Percentiles rank a stretch among this genome's conserved stretches.
Conservation (phyloP, 495 filamentous ascomycete species). For the Xylaria flabelliformis region DNA sequence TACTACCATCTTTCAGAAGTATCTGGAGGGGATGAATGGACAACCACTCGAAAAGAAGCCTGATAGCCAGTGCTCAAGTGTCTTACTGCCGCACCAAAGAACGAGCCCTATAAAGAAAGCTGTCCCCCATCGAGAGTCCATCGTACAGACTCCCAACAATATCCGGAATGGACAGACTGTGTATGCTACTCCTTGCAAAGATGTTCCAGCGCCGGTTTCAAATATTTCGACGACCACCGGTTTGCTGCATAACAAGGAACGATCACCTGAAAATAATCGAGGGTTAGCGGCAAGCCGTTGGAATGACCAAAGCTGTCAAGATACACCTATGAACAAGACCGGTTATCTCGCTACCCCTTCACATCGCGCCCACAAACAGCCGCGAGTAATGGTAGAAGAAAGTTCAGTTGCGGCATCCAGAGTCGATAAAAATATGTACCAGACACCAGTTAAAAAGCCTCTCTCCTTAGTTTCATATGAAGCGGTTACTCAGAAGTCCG, state of each 20-base stretch:
- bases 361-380: neutral
- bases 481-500: neutral
- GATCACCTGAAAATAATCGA: neutral
- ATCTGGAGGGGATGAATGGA: constrained; percentile 8
- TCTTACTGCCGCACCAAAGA: constrained; percentile 13
- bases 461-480: neutral
- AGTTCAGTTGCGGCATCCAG: neutral
- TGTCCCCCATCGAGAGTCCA: neutral
- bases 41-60: constrained; percentile 12
- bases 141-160: neutral
- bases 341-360: neutral
- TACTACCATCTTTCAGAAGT: constrained; percentile 2
- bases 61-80: neutral
- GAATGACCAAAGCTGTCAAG: neutral
- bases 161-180: neutral
- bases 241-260: neutral
- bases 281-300: neutral
- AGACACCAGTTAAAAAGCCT: neutral
- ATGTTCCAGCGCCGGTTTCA: neutral
- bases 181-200: neutral
- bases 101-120: neutral
- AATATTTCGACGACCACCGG: neutral
- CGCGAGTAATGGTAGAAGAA: neutral
- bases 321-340: neutral
- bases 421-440: neutral